These are phyloP conservation scores for Toxoplasma gondii DNA, from an alignment of 169 alveolate genomes.

Conservation along the genomic window DNA sequence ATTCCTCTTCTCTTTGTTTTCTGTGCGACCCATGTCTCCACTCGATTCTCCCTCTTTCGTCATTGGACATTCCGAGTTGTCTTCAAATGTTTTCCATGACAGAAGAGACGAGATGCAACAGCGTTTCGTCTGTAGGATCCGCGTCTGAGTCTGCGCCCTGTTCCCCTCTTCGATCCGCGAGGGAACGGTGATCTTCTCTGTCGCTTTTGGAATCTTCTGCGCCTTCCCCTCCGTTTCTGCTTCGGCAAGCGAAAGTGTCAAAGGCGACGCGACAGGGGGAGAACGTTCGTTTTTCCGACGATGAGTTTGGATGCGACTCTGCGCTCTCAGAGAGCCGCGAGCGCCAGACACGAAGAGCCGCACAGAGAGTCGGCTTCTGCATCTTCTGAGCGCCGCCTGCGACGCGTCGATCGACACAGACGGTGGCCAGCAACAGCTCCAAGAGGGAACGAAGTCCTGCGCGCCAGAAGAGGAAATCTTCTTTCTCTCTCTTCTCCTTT, in stretches of 20 bases:
- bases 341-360: constrained; percentile 6
- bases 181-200: too few species aligned
- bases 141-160: too few species aligned
- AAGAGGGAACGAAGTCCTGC: background rate
- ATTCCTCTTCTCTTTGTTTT: too few species aligned
- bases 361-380: background rate
- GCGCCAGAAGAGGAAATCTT: background rate
- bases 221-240: too few species aligned
- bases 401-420: background rate
- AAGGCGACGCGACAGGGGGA: too few species aligned
- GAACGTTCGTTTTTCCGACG: background rate
- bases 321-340: background rate
- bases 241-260: too few species aligned
- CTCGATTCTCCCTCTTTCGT: too few species aligned
- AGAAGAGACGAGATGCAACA: background rate
- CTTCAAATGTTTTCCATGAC: background rate
- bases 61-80: too few species aligned
- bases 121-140: background rate
- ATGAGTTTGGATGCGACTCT: background rate
- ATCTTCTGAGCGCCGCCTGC: background rate
- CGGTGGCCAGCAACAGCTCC: background rate
- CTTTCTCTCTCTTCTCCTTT: background rate
- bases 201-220: too few species aligned
- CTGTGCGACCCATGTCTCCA: too few species aligned
- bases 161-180: too few species aligned